Base-by-base conservation (phyloP, 208 protist species). In the Trypanosoma congolense region DNA sequence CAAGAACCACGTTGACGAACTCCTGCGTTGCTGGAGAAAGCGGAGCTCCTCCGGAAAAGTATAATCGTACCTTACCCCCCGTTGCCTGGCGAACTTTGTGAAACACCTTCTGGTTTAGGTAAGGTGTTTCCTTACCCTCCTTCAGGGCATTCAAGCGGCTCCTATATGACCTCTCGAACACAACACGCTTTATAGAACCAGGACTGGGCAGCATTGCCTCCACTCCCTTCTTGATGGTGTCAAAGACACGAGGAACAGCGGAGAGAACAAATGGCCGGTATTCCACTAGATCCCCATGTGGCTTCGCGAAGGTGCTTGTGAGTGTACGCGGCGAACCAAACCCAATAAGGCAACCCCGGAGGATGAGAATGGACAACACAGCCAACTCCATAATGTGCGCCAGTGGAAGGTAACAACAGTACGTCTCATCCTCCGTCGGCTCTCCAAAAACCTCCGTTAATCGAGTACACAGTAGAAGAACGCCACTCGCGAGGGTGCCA, bases 351-450 rank as follows among this genome's bases (percentile, higher is more conserved):
- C 53, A 65, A 30, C 87, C 86, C 14, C 81, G 62, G 1, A 59
- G 36, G n/a, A 97, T 45, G 30, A 95, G 61, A 50, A 92, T 59
- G 29, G 50, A 79, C 56, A 90, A 55, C 16, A 68, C 77, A 5
- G 63, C 53, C 40, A 96, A 73, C 74, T 97, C 93, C 24, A 96
- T 84, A 52, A 97, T 94, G 77, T 97, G 93, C 8, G 88, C 90
- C 0, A 84, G 42, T 24, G 93, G 93, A 18, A 97, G 80, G 57
- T 96, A 97, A 4, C 85, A 73, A 14, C 92, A 48, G 63, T 95
- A 94, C 53, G 76, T 77, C 48, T 95, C 76, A 4, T 38, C 1
- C 31, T 71, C 65, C 42, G 50, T 73, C 22, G 61, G 54, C 10
- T 63, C 55, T 12, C 74, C 80, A 16, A 92, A 52, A 1, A 87